These are phyloP conservation scores for Pseudogymnoascus sp. DNA, from an alignment of 2,329 filamentous ascomycete species.

Conservation along the genomic window DNA sequence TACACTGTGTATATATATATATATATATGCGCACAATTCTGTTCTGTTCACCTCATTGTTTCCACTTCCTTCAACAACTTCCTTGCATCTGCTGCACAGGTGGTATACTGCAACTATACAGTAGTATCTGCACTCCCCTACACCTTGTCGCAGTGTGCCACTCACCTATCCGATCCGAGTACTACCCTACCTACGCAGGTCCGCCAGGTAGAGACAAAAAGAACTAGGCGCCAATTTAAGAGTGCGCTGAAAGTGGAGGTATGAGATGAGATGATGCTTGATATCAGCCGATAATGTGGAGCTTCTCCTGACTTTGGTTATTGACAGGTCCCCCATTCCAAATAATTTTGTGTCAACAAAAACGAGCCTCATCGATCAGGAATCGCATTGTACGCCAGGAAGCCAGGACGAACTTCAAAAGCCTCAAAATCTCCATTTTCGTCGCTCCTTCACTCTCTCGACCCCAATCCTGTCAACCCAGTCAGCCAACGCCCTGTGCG, in stretches of 20 bases:
- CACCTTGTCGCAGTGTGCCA: not conserved
- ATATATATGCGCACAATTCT: not conserved
- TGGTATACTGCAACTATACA: not conserved
- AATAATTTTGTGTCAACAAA: not conserved
- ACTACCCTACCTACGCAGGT: not conserved
- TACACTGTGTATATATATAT: not conserved
- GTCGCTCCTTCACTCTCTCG: not conserved
- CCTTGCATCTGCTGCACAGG: not conserved
- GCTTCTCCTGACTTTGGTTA: not conserved
- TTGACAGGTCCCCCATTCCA: not conserved
- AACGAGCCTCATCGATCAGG: not conserved
- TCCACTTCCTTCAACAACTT: not conserved
- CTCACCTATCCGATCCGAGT: constrained; percentile 2
- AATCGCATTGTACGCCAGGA: not conserved
- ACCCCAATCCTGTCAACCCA: not conserved
- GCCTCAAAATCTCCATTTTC: not conserved
- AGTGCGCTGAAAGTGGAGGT: constrained; percentile 2
- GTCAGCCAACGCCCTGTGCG: not conserved
- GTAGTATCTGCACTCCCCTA: not conserved
- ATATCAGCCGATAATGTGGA: constrained; percentile 4
- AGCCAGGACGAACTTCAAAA: not conserved
- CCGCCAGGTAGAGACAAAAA: not conserved
- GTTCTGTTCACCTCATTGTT: not conserved
- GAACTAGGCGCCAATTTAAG: not conserved
- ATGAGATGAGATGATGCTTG: not conserved